phyloP scores from a whole-genome alignment of 2,329 filamentous ascomycete genomes.

The Coniochaeta prunicola region DNA sequence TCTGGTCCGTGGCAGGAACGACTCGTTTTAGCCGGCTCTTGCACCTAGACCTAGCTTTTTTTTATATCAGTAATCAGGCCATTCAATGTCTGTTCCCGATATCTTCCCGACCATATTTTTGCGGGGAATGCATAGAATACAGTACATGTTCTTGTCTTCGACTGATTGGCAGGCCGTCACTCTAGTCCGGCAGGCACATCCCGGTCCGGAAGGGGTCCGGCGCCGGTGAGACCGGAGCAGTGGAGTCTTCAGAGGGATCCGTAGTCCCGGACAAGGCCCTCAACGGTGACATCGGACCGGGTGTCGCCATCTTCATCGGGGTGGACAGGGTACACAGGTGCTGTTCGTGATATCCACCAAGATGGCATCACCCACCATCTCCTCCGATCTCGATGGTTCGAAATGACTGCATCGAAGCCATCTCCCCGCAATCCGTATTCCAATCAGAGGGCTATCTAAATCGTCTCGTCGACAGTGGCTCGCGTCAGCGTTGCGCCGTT shows the following conservation, averaged over 20 bases:
- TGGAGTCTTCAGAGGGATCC: neutral
- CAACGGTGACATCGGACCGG: neutral
- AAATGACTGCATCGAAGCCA: neutral
- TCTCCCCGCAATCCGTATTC: neutral
- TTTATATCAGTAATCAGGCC: too few species aligned
- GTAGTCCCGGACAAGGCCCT: neutral
- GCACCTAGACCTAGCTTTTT: too few species aligned
- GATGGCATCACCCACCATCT: neutral
- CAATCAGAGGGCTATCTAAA: neutral
- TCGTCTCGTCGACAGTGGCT: neutral
- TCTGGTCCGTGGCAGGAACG: too few species aligned
- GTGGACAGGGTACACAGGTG: neutral
- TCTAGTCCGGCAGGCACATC: neutral
- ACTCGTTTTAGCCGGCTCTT: too few species aligned
- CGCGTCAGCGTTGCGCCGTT: neutral
- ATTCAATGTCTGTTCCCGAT: too few species aligned
- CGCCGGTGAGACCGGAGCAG: neutral
- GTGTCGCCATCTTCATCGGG: too few species aligned
- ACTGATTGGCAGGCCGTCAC: neutral
- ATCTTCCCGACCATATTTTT: too few species aligned
- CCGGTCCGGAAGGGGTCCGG: neutral
- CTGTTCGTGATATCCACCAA: neutral
- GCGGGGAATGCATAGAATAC: too few species aligned
- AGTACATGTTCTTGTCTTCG: too few species aligned
- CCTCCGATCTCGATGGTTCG: neutral